phyloP scores from a whole-genome alignment of 2,329 filamentous ascomycete genomes.

The Epichloe glyceriae region DNA sequence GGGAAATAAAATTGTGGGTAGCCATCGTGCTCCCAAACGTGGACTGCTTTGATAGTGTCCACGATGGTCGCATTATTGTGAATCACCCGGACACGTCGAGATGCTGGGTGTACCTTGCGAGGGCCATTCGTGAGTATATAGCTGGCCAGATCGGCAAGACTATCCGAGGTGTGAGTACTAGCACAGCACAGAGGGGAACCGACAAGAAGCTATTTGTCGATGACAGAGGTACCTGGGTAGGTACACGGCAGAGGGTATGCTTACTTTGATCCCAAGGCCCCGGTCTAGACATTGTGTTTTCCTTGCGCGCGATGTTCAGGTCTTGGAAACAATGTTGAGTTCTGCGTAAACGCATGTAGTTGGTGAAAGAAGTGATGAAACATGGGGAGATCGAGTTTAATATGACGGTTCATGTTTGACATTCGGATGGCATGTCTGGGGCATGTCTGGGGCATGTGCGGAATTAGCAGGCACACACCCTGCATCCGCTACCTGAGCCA shows the following conservation, averaged over 20 bases:
- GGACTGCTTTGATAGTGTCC: conserved; percentile 24
- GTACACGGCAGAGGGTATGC: not conserved
- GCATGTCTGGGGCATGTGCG: conserved; percentile 1
- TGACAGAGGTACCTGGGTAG: not conserved
- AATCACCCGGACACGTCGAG: conserved; percentile 22
- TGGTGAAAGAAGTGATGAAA: not conserved
- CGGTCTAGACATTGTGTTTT: conserved; percentile 5
- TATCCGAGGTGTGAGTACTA: conserved; percentile 5
- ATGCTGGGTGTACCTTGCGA: conserved; percentile 11
- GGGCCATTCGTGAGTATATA: conserved; percentile 16
- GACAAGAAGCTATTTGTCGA: not conserved
- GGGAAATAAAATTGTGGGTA: conserved; percentile 36
- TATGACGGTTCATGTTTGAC: conserved; percentile 1
- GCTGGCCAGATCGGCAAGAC: conserved; percentile 16
- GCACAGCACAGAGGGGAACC: not conserved
- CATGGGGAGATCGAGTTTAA: not conserved
- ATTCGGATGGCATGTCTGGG: conserved; percentile 1
- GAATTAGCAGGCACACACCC: conserved; percentile 1
- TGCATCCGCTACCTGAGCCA: not conserved
- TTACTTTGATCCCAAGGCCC: conserved; percentile 8
- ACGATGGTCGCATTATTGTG: conserved; percentile 20
- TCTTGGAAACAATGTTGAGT: not conserved
- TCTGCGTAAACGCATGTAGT: not conserved
- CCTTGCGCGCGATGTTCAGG: not conserved
- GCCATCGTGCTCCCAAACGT: conserved; percentile 33